These are phyloP conservation scores for Tirmania nivea DNA, from an alignment of 495 filamentous ascomycete species.

Conservation along the genomic window DNA sequence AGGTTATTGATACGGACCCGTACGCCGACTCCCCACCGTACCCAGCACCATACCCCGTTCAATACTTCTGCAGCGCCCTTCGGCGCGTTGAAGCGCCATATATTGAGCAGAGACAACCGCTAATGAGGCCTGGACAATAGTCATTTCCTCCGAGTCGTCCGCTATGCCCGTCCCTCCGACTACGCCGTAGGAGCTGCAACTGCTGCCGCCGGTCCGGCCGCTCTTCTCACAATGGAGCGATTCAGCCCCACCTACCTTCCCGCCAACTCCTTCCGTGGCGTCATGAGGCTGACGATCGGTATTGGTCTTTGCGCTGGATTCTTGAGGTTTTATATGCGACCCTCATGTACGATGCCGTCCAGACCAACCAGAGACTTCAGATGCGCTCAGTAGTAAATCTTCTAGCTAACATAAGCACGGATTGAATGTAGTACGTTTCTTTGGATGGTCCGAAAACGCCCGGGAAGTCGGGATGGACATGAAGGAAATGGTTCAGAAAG, in stretches of 20 bases:
- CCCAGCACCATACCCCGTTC: conserved; percentile 1
- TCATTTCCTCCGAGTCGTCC: conserved; percentile 69
- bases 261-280: conserved; percentile 53
- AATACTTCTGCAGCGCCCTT: neutral
- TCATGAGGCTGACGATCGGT: conserved; percentile 56
- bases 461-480: conserved; percentile 91
- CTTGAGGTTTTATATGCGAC: conserved; percentile 55
- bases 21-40: conserved; percentile 29
- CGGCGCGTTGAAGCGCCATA: neutral
- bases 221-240: conserved; percentile 49
- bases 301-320: conserved; percentile 56
- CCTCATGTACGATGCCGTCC: conserved; percentile 30
- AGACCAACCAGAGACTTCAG: neutral
- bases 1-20: conserved; percentile 98
- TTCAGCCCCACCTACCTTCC: conserved; percentile 61
- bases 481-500: conserved; percentile 88
- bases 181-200: conserved; percentile 46
- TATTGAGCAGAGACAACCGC: neutral
- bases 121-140: conserved; percentile 26
- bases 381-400: no score
- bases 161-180: conserved; percentile 68
- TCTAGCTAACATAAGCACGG: no score
- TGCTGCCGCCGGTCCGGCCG: conserved; percentile 40
- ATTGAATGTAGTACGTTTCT: conserved; percentile 49
- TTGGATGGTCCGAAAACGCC: conserved; percentile 76